A percentile compares a stretch with the other conserved stretches of the same genome.
These are phyloP conservation scores for Hypoxylon subgilvum DNA, from an alignment of 495 filamentous ascomycete species.

Conservation along the genomic window DNA sequence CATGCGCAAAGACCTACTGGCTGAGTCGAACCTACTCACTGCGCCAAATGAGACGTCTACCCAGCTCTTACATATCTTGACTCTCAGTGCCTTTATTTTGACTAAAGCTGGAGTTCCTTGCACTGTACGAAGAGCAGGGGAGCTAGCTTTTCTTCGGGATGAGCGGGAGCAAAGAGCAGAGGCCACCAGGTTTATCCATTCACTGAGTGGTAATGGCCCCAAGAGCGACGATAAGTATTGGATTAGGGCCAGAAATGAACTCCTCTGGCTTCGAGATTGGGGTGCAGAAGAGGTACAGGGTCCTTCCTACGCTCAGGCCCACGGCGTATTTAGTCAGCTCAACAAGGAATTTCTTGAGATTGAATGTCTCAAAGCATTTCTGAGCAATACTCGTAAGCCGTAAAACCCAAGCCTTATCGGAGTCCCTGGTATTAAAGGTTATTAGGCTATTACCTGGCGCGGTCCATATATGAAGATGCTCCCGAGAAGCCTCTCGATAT, in stretches of 20 bases:
- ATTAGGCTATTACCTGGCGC: conserved; percentile 70
- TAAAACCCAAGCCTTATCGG: neutral
- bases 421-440: conserved; percentile 24
- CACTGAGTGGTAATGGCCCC: conserved; percentile 53
- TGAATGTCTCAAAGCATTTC: conserved; percentile 75
- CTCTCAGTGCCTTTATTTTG: conserved; percentile 71
- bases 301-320: conserved; percentile 39
- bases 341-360: conserved; percentile 67
- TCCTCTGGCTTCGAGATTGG: conserved; percentile 87
- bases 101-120: conserved; percentile 64
- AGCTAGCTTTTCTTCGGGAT: conserved; percentile 62
- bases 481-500: conserved; percentile 57
- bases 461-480: conserved; percentile 69
- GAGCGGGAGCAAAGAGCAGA: conserved; percentile 71
- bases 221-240: conserved; percentile 71
- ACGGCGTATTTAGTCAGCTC: conserved; percentile 76
- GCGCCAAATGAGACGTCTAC: conserved; percentile 65
- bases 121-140: conserved; percentile 64
- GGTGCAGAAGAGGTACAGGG: conserved; percentile 54
- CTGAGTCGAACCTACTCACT: conserved; percentile 70
- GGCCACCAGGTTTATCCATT: conserved; percentile 66
- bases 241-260: conserved; percentile 65
- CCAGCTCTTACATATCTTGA: conserved; percentile 68
- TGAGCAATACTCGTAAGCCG: conserved; percentile 69
- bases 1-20: conserved; percentile 63